Evolutionary conservation across 1,284 basidiomycete species (phyloP), one percentile per base, ranked within the genome.

Genomic region (Microbotryum silenes-acaulis): DNA sequence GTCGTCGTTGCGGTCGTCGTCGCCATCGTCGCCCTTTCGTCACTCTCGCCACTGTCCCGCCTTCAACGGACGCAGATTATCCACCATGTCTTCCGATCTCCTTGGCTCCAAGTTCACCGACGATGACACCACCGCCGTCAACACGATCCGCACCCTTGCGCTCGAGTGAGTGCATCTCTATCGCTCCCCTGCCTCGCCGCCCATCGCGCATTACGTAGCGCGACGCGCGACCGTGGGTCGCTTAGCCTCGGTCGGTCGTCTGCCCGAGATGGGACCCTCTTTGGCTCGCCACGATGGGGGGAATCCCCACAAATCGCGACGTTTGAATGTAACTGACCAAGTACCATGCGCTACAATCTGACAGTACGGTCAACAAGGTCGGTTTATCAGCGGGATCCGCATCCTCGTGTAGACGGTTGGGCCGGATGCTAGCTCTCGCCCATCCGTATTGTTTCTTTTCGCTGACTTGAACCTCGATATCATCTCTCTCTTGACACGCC

Each of bases 131-230:
- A 65, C 79, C 64, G 79, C 80, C 70, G 79, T 87, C 70, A 81
- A 83, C 61, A 86, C 85, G 59, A 87, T 86, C 75, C 82, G 85
- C 65, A 82, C 83, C 56, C 81, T 86, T 62, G 83, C 86, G 56
- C 87, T 84, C 48, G 85, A 87, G 63, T 65, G 42, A 27, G 67
- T 59, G n/a, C 8, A 44, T 14, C 16, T 12, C 27, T 57, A 42
- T 25, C 29, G 6, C 54, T 79, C 79, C 83, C 67, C 84, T 47
- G 47, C 52, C 37, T 46, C 83, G 65, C 83, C 2, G 2, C n/a
- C 23, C n/a, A n/a, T n/a, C n/a, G n/a, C n/a, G n/a, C n/a, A n/a
- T n/a, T n/a, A n/a, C n/a, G n/a, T n/a, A n/a, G n/a, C 23, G 23
- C 23, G 23, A 23, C 23, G 23, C 2, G 23, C 23, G 23, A 23